A percentile compares a stretch with the other conserved stretches of the same genome.
Conservation (phyloP, 306 rosid genomes). For the Echinosophora koreensis region DNA sequence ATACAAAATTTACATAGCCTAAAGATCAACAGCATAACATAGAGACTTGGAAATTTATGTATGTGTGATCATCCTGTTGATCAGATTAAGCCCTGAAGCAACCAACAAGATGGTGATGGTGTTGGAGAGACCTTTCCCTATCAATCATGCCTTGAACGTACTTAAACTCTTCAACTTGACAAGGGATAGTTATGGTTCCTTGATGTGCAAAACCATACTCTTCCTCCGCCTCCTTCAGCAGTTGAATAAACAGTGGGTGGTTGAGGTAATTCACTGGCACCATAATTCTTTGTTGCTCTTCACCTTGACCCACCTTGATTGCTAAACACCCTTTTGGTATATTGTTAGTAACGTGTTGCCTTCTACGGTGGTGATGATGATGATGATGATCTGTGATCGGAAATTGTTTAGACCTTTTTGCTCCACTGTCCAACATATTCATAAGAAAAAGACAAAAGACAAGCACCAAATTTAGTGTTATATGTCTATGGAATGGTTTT, state of each 20-base stretch:
- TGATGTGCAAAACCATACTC: conserved; percentile 82
- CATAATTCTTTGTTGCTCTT: conserved; percentile 68
- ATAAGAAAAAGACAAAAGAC: background rate
- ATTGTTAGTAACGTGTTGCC: conserved; percentile 41
- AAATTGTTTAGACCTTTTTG: conserved; percentile 25
- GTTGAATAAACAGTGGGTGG: conserved; percentile 74
- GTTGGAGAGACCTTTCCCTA: conserved; percentile 44
- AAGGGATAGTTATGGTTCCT: conserved; percentile 78
- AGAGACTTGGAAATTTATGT: background rate
- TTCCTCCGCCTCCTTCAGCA: conserved; percentile 78
- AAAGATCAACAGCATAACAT: background rate
- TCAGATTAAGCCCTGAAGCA: conserved; percentile 44
- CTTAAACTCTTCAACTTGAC: conserved; percentile 69
- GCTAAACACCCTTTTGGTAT: conserved; percentile 84
- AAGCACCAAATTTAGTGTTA: background rate
- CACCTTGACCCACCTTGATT: conserved; percentile 73
- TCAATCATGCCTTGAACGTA: conserved; percentile 66
- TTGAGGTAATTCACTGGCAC: conserved; percentile 81
- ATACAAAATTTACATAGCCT: background rate
- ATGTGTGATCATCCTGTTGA: background rate
- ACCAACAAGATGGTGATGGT: conserved; percentile 50
- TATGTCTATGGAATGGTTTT: no score
- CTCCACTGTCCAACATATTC: conserved; percentile 33
- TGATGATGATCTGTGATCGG: background rate
- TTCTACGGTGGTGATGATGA: conserved; percentile 34